Evolutionary conservation across 768 basidiomycete genomes (phyloP), one percentile per base, ranked within the genome.

Genomic region (Pleurotus citrinopileatus): DNA sequence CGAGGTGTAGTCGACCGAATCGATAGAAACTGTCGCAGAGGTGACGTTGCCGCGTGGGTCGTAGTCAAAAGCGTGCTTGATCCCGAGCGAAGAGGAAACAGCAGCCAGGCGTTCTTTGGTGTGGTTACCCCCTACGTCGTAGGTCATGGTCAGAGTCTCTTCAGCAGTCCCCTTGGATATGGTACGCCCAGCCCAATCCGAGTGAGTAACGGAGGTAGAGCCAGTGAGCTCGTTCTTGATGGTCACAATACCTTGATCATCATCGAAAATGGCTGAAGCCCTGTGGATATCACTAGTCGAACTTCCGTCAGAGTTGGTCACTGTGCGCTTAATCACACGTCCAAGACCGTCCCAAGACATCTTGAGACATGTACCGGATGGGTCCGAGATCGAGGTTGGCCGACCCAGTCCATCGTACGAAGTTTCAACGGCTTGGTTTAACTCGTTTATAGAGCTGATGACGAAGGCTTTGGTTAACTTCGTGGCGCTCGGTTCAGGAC

Each of bases 311-410:
- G 34, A n/a, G 19, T 51, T 51, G 9, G 48, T 19, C n/a, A 51
- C 34, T 20, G 15, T 34, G 5, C 48, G 48, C 17, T 28, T 51
- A 3, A 25, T 37, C 2, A 43, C 27, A n/a, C 56, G 42, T n/a
- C 36, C 53, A 5, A 57, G 53, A 7, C 56, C 56, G 42, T 57
- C 56, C 56, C 56, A 57, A 28, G 44, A 37, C 12, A 57, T 32
- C 36, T 22, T 7, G 22, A 57, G 38, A 6, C 22, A 45, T 9
- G 40, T 53, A 6, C 40, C 53, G 15, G 40, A 42, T 20, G 56
- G 56, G 23, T 57, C 56, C 10, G 44, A 25, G 27, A 57, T 42
- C n/a, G 5, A 17, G 53, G 56, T 3, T 52, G 56, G 4, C 56
- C 56, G 20, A n/a, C n/a, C n/a, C n/a, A 57, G 38, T 2, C 56